These are phyloP conservation scores for Apiotrichum veenhuisii DNA, from an alignment of 1,284 basidiomycete species.

Conservation along the genomic window DNA sequence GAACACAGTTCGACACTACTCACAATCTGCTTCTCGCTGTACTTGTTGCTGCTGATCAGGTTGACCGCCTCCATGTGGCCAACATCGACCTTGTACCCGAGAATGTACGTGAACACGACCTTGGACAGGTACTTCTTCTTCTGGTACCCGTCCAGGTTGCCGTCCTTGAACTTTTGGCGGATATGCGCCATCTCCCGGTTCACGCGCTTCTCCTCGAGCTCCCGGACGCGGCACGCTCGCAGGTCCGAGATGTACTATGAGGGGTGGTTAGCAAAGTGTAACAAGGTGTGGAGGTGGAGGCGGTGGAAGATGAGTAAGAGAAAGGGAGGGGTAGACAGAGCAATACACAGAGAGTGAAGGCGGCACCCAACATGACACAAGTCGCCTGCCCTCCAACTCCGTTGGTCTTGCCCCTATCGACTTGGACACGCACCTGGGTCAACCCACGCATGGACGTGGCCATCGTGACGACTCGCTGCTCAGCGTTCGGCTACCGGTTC, in stretches of 20 bases:
- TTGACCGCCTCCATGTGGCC: slow-evolving; percentile 99
- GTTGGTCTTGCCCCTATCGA: background rate
- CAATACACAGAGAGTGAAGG: too few species aligned
- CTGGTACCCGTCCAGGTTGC: slow-evolving; percentile 95
- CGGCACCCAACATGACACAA: too few species aligned
- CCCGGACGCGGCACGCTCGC: slow-evolving; percentile 65
- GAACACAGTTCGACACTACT: slow-evolving; percentile 37
- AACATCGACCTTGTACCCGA: slow-evolving; percentile 97
- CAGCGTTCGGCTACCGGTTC: background rate
- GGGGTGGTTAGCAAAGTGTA: slow-evolving; percentile 12
- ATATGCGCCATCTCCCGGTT: slow-evolving; percentile 99
- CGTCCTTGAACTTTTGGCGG: slow-evolving; percentile 98
- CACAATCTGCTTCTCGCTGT: slow-evolving; percentile 99
- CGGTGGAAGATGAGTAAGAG: too few species aligned
- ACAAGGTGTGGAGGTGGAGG: background rate
- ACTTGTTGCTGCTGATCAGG: slow-evolving; percentile 90
- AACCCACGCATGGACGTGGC: slow-evolving; percentile 82
- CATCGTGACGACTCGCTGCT: slow-evolving; percentile 56
- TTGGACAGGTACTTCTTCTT: slow-evolving; percentile 93
- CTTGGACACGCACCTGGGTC: slow-evolving; percentile 64
- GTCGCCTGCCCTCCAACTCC: too few species aligned
- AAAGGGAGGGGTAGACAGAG: too few species aligned
- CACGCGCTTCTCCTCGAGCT: slow-evolving; percentile 78
- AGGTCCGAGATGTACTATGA: slow-evolving; percentile 95
- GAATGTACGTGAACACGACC: slow-evolving; percentile 98